These are phyloP conservation scores for Coleophoma cylindrospora DNA, from an alignment of 2,329 filamentous ascomycete species.

Conservation along the genomic window DNA sequence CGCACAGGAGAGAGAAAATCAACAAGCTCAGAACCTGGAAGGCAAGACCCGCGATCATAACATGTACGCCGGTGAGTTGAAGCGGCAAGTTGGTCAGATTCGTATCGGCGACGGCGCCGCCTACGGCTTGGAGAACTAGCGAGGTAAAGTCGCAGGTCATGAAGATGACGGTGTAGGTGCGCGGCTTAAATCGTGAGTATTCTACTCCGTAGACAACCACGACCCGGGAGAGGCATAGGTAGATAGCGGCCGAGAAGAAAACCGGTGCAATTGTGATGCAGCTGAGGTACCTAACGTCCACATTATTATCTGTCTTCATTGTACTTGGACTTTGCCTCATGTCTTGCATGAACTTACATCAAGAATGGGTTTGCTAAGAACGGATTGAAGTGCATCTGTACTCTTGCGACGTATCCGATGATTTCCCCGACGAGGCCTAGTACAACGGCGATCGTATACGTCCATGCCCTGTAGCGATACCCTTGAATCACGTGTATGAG, in stretches of 20 bases:
- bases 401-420: slow-evolving; percentile 46
- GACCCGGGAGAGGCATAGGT: slow-evolving; percentile 50
- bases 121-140: slow-evolving; percentile 51
- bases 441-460: slow-evolving; percentile 46
- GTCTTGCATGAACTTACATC: too few species aligned
- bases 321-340: too few species aligned
- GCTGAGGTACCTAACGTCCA: slow-evolving; percentile 53
- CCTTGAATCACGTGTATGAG: slow-evolving; percentile 17
- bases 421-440: slow-evolving; percentile 47
- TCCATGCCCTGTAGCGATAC: slow-evolving; percentile 47
- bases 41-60: slow-evolving; percentile 29
- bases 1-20: slow-evolving; percentile 11
- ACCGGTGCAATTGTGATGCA: slow-evolving; percentile 33
- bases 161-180: slow-evolving; percentile 39
- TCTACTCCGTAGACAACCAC: slow-evolving; percentile 44
- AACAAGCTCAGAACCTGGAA: slow-evolving; percentile 26
- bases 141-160: slow-evolving; percentile 49
- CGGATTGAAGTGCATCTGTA: slow-evolving; percentile 3
- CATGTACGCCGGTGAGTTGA: slow-evolving; percentile 11
- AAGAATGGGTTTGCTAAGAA: slow-evolving; percentile 2
- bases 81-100: slow-evolving; percentile 24
- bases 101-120: slow-evolving; percentile 46
- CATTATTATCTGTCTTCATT: too few species aligned
- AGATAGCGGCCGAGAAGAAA: slow-evolving; percentile 56
- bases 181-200: slow-evolving; percentile 37